Percentiles rank a stretch among this genome's conserved stretches.
Evolutionary conservation across 495 filamentous ascomycete species (phyloP).

Genomic region (Aspergillus cavernicola): DNA sequence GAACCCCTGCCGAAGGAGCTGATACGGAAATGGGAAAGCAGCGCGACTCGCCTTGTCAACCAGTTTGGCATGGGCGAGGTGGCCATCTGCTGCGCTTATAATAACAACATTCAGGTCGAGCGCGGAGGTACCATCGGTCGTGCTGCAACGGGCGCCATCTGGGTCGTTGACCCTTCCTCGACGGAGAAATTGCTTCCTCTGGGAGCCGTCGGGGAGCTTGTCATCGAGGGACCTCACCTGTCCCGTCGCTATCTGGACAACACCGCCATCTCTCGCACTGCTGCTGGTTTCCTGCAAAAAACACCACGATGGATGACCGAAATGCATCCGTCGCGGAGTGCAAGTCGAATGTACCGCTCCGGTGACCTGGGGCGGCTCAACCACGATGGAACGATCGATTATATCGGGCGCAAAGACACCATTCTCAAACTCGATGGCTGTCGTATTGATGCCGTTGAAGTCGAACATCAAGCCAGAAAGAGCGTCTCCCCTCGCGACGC

Average conservation of each 20-base stretch:
- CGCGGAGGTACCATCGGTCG: neutral
- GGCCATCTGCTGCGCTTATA: slow-evolving; percentile 26
- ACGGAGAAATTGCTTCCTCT: slow-evolving; percentile 49
- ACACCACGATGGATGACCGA: slow-evolving; percentile 18
- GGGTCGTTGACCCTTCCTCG: slow-evolving; percentile 32
- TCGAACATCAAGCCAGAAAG: slow-evolving; percentile 35
- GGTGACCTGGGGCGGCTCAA: slow-evolving; percentile 75
- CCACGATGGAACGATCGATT: slow-evolving; percentile 68
- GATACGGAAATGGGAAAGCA: slow-evolving; percentile 40
- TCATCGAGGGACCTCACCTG: slow-evolving; percentile 56
- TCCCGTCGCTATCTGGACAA: slow-evolving; percentile 50
- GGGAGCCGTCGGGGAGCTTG: slow-evolving; percentile 53
- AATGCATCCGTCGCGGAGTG: slow-evolving; percentile 9
- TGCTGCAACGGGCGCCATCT: neutral
- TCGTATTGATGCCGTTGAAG: slow-evolving; percentile 73
- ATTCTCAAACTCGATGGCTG: slow-evolving; percentile 80
- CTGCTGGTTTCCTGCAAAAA: slow-evolving; percentile 14
- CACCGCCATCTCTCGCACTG: slow-evolving; percentile 5
- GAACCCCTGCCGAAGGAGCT: slow-evolving; percentile 45
- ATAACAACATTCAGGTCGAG: slow-evolving; percentile 15
- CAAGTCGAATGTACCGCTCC: slow-evolving; percentile 57
- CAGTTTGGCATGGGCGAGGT: slow-evolving; percentile 57
- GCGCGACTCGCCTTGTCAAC: slow-evolving; percentile 43
- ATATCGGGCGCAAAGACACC: slow-evolving; percentile 72
- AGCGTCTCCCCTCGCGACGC: slow-evolving; percentile 16